Evolutionary conservation across 345 rosid genomes (phyloP).

Genomic region (Geranium brycei): DNA sequence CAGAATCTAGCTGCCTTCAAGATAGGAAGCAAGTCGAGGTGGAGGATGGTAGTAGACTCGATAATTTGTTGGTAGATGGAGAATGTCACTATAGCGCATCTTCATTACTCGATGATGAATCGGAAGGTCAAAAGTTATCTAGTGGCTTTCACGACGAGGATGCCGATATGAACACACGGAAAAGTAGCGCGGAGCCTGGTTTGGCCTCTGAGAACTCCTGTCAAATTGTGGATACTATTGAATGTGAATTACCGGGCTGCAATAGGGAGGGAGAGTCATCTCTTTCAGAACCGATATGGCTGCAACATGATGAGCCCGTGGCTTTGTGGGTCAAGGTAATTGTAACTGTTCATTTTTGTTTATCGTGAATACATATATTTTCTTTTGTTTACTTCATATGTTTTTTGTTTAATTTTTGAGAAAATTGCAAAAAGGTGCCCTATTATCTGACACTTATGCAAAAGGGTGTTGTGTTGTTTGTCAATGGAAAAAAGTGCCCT

Average conservation of each 20-base stretch:
- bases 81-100: conserved; percentile 28
- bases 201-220: conserved; percentile 33
- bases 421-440: no score
- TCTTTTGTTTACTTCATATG: not conserved
- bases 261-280: conserved; percentile 42
- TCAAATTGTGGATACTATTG: conserved; percentile 34
- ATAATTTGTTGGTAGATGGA: conserved; percentile 20
- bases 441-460: no score
- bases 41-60: conserved; percentile 21
- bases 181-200: conserved; percentile 20
- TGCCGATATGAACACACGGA: conserved; percentile 30
- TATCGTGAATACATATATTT: not conserved
- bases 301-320: conserved; percentile 62
- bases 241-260: conserved; percentile 34
- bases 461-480: no score
- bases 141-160: conserved; percentile 38
- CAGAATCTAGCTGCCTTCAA: conserved; percentile 24
- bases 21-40: conserved; percentile 24
- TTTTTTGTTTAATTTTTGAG: not conserved
- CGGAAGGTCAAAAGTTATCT: conserved; percentile 30
- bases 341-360: conserved; percentile 3
- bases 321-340: conserved; percentile 97
- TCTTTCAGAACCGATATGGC: conserved; percentile 59
- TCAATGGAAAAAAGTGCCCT: no score
- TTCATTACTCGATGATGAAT: conserved; percentile 30